These are phyloP conservation scores for Nicotiana attenuata DNA, from an alignment of 257 asterid species.

Conservation along the genomic window DNA sequence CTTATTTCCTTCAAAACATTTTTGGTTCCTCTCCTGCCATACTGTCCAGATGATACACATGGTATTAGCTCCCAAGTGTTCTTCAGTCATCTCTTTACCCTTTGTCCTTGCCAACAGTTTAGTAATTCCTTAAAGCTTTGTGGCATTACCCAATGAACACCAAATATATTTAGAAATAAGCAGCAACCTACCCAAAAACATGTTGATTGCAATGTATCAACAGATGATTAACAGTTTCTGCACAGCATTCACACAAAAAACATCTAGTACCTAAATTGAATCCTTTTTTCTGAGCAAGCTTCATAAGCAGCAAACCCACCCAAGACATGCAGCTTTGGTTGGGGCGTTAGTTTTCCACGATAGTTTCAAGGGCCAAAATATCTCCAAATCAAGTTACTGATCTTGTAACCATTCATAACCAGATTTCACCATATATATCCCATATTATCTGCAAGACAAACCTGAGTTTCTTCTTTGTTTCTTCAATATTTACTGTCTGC, in stretches of 20 bases:
- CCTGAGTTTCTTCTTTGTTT: neutral
- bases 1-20: neutral
- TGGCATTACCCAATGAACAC: conserved; percentile 1
- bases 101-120: neutral
- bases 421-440: neutral
- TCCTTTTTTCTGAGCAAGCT: neutral
- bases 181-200: no score
- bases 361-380: neutral
- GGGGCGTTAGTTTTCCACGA: neutral
- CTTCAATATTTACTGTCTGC: neutral
- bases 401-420: neutral
- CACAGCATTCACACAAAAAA: neutral
- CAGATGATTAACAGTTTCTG: neutral
- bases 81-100: neutral
- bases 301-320: neutral
- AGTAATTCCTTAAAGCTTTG: neutral
- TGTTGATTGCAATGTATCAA: neutral
- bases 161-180: neutral
- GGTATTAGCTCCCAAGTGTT: neutral
- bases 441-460: neutral
- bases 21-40: neutral
- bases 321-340: neutral
- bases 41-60: neutral
- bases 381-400: neutral
- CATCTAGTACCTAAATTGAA: neutral